phyloP scores from a whole-genome alignment of 108 stramenopile genomes.

The Nitzschia sp. region DNA sequence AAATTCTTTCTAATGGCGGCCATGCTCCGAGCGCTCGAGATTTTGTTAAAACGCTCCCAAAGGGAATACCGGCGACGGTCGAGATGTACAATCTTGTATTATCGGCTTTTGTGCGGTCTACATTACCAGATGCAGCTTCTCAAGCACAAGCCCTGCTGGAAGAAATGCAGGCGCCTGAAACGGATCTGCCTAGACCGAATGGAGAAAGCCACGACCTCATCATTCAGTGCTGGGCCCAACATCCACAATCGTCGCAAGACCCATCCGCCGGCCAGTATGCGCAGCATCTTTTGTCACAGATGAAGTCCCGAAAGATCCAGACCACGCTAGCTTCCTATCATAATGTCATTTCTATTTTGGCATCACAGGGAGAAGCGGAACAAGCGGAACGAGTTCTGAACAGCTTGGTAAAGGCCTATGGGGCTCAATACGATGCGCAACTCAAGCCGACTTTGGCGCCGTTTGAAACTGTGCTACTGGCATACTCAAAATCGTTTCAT shows the following conservation, averaged over 20 bases:
- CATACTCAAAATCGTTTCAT: conserved; percentile 31
- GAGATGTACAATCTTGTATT: conserved; percentile 35
- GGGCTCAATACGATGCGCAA: conserved; percentile 32
- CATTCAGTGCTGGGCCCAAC: conserved; percentile 11
- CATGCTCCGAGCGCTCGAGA: conserved; percentile 12
- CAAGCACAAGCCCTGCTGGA: conserved; percentile 31
- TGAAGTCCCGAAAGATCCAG: conserved; percentile 24
- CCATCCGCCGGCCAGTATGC: not conserved
- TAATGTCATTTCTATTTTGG: conserved; percentile 23
- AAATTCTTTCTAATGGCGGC: conserved; percentile 25
- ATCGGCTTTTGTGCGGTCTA: conserved; percentile 33
- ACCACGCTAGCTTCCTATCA: conserved; percentile 21
- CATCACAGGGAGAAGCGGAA: conserved; percentile 27
- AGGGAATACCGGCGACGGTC: not conserved
- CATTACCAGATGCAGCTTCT: conserved; percentile 38
- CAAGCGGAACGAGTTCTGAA: conserved; percentile 24
- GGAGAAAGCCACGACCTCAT: conserved; percentile 49
- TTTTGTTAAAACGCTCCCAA: not conserved
- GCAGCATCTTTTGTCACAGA: conserved; percentile 19
- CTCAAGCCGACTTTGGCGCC: conserved; percentile 32
- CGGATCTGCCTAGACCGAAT: conserved; percentile 39
- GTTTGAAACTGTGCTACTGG: conserved; percentile 32
- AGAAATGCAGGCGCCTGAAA: conserved; percentile 19
- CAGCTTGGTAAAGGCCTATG: conserved; percentile 28
- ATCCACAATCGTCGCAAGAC: not conserved